Evolutionary conservation across 176 grass and related monocot genomes (phyloP), one percentile per base, ranked within the genome.

Genomic region (Carex parvula): DNA sequence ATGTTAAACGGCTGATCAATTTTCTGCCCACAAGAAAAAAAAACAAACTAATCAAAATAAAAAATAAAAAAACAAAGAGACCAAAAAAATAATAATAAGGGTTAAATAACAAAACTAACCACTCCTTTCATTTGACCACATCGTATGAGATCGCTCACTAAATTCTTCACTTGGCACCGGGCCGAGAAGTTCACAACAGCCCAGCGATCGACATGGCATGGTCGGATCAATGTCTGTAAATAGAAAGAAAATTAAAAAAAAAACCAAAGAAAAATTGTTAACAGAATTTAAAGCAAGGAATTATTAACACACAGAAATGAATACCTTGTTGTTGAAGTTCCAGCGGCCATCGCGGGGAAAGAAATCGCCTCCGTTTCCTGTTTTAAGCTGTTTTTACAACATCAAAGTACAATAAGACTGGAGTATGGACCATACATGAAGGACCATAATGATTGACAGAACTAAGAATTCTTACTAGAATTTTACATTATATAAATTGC

Each of bases 241-340:
- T 57, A 56, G 18, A 0, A 44, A 44, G 42, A 0, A 44, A 44
- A 44, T 44, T 0, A 6, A 41, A 79, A 57, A 17, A 22, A 44
- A 53, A 24, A 26, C 6, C 5, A 6, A 6, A 52, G 21, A 13
- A 74, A 11, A 74, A 54, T 53, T 75, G 68, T 24, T 24, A 24
- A 5, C 12, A 14, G 41, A 8, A 54, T 54, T 6, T 26, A 53
- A 29, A 53, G 13, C 20, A 75, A 15, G 44, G n/a, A 4, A 14
- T 69, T 35, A 39, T 22, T 29, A 30, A 55, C 2, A 54, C 46
- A 24, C 46, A 84, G 17, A 68, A 32, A 80, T 0, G 8, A 70
- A 83, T 29, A 95, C 96, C 88, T 93, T 98, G 30, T 98, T 91
- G 5, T 98, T 98, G 18, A 98, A 98, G 54, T 98, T 98, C 96